Evolutionary conservation across 768 basidiomycete species (phyloP), one percentile per base, ranked within the genome.

Genomic region (Collybia mongolica): DNA sequence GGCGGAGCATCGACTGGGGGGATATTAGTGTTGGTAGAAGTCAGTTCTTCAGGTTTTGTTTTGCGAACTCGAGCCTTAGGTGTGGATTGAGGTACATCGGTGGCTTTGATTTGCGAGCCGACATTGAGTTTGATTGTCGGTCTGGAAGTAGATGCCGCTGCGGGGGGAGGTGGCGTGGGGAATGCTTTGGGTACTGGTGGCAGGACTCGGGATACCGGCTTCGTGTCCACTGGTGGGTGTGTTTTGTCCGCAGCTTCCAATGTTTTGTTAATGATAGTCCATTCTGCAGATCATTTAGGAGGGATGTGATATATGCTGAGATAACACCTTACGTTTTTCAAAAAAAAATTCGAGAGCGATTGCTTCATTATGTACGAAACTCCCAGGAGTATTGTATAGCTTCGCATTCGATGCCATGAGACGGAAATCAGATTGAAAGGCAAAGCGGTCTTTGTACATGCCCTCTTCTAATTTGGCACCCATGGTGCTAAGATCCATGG

Each of bases 401-500:
- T 89, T 88, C 18, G 93, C 91, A 60, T 99, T 99, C 39, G 72
- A 63, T 41, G 93, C 80, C 84, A 98, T 93, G 46, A 96, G 79
- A 50, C 78, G 82, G 67, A 98, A 88, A 65, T 99, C 97, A 22
- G 79, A 74, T 55, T 86, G 85, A 65, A 98, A 96, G 12, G 78
- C 86, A 59, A 86, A 83, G 8, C 93, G 84, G 59, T 90, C 84
- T 53, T 83, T 79, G 71, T 98, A 98, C 68, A 87, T 80, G 5
- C 94, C 93, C 49, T 81, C 84, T 58, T 90, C 86, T 9, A 98
- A 71, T 65, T 96, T 98, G 32, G 88, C 88, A 22, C 78, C 74
- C 75, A 96, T 89, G 0, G 94, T 93, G 45, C 86, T 85, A 15
- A 98, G 75, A 62, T 99, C 97, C 92, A 99, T 98, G 0, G 97